A percentile compares a stretch with the other conserved stretches of the same genome.
Evolutionary conservation across 139 green algal species (phyloP).

Genomic region (Chlamydomonas incerta): DNA sequence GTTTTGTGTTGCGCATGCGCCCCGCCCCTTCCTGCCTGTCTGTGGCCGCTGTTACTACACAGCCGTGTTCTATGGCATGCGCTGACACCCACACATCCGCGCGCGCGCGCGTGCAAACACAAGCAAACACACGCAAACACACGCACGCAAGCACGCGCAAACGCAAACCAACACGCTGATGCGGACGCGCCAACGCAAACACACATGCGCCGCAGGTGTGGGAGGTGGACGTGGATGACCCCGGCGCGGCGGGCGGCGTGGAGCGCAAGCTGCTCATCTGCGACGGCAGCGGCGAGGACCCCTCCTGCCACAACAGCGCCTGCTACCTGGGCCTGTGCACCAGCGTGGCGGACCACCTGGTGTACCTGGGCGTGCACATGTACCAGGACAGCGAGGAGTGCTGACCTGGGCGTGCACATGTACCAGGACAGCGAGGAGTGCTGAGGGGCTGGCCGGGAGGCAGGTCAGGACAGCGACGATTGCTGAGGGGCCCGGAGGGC

Average conservation of each 20-base stretch:
- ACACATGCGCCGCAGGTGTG: conserved; percentile 58
- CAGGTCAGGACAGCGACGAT: neutral
- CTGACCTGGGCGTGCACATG: conserved; percentile 19
- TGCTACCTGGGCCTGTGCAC: conserved; percentile 90
- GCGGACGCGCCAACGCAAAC: too few species aligned
- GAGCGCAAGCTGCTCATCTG: conserved; percentile 70
- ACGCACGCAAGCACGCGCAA: too few species aligned
- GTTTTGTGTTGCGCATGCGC: too few species aligned
- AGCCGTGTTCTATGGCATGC: too few species aligned
- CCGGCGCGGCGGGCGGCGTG: neutral
- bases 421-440: too few species aligned
- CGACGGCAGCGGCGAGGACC: conserved; percentile 86
- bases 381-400: conserved; percentile 62
- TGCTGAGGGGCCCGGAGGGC: neutral
- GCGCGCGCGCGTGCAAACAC: too few species aligned
- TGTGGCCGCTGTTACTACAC: too few species aligned
- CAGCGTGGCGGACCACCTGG: conserved; percentile 79
- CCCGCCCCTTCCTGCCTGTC: too few species aligned
- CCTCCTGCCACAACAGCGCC: conserved; percentile 84
- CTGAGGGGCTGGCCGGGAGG: neutral
- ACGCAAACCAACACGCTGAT: too few species aligned
- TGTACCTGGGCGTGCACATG: conserved; percentile 80
- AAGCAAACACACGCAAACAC: too few species aligned
- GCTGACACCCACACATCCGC: too few species aligned
- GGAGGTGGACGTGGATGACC: conserved; percentile 70